Conservation (phyloP, 352 stramenopile species). For the Phytophthora lateralis region DNA sequence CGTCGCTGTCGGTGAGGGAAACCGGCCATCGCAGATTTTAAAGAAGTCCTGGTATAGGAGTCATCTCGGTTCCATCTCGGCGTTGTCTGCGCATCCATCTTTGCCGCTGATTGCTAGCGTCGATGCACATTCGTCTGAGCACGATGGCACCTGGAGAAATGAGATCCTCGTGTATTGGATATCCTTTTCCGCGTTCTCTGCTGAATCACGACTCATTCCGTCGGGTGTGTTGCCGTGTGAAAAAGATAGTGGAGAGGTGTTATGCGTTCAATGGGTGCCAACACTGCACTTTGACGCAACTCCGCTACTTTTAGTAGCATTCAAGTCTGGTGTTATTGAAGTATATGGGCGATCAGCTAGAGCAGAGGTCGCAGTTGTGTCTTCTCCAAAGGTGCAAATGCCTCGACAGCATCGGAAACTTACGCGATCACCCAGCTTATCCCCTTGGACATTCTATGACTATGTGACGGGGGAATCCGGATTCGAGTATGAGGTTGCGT, state of each 20-base stretch:
- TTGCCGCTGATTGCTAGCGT: constrained; percentile 78
- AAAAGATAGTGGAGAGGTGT: constrained; percentile 46
- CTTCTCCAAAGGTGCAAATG: constrained; percentile 43
- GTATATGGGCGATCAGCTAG: constrained; percentile 65
- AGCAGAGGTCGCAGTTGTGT: constrained; percentile 60
- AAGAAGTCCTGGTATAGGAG: constrained; percentile 85
- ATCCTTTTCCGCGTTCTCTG: constrained; percentile 84
- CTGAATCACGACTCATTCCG: constrained; percentile 75
- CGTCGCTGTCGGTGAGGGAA: constrained; percentile 50
- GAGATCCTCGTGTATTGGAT: constrained; percentile 87
- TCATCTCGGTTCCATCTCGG: constrained; percentile 69
- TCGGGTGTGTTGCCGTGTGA: constrained; percentile 72
- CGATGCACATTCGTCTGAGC: constrained; percentile 35
- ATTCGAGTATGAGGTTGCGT: constrained; percentile 70
- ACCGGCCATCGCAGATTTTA: constrained; percentile 53
- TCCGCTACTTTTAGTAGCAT: constrained; percentile 72
- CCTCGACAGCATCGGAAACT: constrained; percentile 22
- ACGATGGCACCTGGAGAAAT: constrained; percentile 28
- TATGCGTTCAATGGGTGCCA: constrained; percentile 84
- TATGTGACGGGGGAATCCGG: constrained; percentile 68
- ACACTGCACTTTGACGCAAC: constrained; percentile 84
- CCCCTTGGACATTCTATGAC: constrained; percentile 79
- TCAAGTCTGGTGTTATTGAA: constrained; percentile 58
- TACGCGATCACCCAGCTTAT: constrained; percentile 52
- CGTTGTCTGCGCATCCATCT: constrained; percentile 77